Percentiles rank a stretch among this genome's conserved stretches.
Conservation (phyloP, 495 filamentous ascomycete genomes). For the Penicillium roqueforti region DNA sequence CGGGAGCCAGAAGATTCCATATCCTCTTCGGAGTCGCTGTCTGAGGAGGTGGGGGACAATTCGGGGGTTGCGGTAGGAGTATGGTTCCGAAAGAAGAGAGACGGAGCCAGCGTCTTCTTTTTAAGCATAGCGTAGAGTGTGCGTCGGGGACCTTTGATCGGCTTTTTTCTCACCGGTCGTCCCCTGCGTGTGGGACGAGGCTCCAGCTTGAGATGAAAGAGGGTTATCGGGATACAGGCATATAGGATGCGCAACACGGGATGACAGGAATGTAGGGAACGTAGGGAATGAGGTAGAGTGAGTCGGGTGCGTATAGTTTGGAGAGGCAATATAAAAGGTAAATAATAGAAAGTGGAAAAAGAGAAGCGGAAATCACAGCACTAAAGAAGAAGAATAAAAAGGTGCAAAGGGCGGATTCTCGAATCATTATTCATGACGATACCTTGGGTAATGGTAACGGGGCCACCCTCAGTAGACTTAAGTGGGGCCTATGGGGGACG, state of each 20-base stretch:
- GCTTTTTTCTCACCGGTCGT: slow-evolving; percentile 26
- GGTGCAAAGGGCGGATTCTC: slow-evolving; percentile 3
- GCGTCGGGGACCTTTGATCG: slow-evolving; percentile 25
- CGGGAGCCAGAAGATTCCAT: slow-evolving; percentile 50
- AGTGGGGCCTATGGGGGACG: background rate
- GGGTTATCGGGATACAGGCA: background rate
- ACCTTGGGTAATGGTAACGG: slow-evolving; percentile 6
- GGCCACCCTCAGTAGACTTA: background rate
- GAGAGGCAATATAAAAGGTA: background rate
- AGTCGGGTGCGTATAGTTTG: background rate
- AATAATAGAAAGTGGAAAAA: background rate
- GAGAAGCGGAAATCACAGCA: background rate
- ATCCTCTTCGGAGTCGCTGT: slow-evolving; percentile 56
- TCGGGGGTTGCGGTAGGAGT: slow-evolving; percentile 42
- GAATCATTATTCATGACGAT: slow-evolving; percentile 6
- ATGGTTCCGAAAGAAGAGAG: slow-evolving; percentile 39
- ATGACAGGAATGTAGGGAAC: background rate
- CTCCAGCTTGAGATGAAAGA: slow-evolving; percentile 23
- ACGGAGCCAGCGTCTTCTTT: slow-evolving; percentile 42
- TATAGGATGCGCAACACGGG: background rate
- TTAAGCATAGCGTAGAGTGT: slow-evolving; percentile 48
- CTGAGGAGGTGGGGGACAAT: slow-evolving; percentile 41
- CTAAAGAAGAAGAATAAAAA: slow-evolving; percentile 4
- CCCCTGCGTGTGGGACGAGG: slow-evolving; percentile 20
- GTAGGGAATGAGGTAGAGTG: no score